Conservation (phyloP, 1,284 basidiomycete species). For the Coriolopsis trogii region DNA sequence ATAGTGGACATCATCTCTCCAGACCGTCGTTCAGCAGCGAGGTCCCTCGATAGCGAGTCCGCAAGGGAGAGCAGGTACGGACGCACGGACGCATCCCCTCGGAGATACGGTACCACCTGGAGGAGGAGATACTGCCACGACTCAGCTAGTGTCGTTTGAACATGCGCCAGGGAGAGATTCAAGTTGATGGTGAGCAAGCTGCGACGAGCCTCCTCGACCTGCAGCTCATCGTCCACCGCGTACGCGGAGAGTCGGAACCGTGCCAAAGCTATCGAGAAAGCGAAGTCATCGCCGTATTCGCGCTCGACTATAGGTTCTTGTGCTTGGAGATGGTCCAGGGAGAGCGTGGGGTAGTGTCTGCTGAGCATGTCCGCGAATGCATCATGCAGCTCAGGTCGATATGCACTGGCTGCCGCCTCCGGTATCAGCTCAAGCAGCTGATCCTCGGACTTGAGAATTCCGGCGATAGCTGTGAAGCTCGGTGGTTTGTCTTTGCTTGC, state of each 20-base stretch:
- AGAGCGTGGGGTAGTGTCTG: slow-evolving; percentile 53
- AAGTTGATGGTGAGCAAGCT: slow-evolving; percentile 73
- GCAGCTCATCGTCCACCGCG: slow-evolving; percentile 41
- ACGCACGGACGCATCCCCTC: slow-evolving; percentile 57
- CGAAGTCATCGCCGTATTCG: slow-evolving; percentile 80
- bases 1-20: slow-evolving; percentile 88
- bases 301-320: slow-evolving; percentile 69
- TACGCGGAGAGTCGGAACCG: slow-evolving; percentile 58
- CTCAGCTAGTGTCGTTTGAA: slow-evolving; percentile 74
- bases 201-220: slow-evolving; percentile 50
- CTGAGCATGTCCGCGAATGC: slow-evolving; percentile 49
- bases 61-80: slow-evolving; percentile 62
- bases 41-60: slow-evolving; percentile 63
- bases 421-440: slow-evolving; percentile 62
- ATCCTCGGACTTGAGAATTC: slow-evolving; percentile 59
- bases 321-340: slow-evolving; percentile 64
- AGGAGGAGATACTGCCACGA: slow-evolving; percentile 81
- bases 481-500: slow-evolving; percentile 47
- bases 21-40: slow-evolving; percentile 70
- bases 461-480: slow-evolving; percentile 62
- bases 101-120: slow-evolving; percentile 64
- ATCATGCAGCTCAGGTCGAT: slow-evolving; percentile 73
- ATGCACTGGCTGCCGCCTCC: slow-evolving; percentile 70
- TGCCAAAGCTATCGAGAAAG: slow-evolving; percentile 63
- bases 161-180: slow-evolving; percentile 84